Evolutionary conservation across 2,329 filamentous ascomycete genomes (phyloP), one percentile per base, ranked within the genome.

Genomic region (Epichloe bromicola): DNA sequence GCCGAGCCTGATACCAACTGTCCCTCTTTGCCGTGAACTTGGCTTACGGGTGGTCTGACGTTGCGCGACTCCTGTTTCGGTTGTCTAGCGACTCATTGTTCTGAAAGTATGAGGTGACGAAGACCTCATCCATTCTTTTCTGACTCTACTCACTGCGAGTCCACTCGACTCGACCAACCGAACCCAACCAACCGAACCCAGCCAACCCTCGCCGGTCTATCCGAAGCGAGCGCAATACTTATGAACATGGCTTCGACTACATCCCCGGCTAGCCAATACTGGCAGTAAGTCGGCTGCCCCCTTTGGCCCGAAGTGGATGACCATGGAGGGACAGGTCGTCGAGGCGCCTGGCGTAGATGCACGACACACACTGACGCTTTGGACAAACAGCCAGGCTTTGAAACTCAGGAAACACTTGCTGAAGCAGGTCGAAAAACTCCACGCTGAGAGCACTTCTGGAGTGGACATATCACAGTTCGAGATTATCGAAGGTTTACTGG

Each of bases 381-480:
- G 26, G 7, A 23, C 48, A 6, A 57, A 46, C 56, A 75, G 73
- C 51, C 58, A 66, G 48, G 70, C 71, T 50, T 61, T 69, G 52
- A 75, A 70, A 59, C 51, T 71, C 40, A 70, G 70, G 54, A 71
- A 66, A 56, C 62, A 66, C 51, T 61, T 75, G 50, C 57, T 63
- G 50, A 72, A 70, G 58, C 68, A 73, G 53, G 59, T 74, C 39
- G 67, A 72, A 26, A 67, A 67, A 56, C 62, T 74, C 14, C 67
- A 68, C 51, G 64, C 63, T 51, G 63, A 64, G 36, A 59, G 58
- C 33, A 60, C 59, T 45, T 61, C 63, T 39, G 65, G 64, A 15
- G 63, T 68, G 33, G 69, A 71, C 50, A 56, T 69, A n/a, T 61
- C 65, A 39, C 68, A 68, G 34, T 73, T 74, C 50, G 68, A 74